Percentiles rank a stretch among this genome's conserved stretches.
These are phyloP conservation scores for Lichtheimia corymbifera DNA, from an alignment of 371 early-diverging fungal species.

Conservation along the genomic window DNA sequence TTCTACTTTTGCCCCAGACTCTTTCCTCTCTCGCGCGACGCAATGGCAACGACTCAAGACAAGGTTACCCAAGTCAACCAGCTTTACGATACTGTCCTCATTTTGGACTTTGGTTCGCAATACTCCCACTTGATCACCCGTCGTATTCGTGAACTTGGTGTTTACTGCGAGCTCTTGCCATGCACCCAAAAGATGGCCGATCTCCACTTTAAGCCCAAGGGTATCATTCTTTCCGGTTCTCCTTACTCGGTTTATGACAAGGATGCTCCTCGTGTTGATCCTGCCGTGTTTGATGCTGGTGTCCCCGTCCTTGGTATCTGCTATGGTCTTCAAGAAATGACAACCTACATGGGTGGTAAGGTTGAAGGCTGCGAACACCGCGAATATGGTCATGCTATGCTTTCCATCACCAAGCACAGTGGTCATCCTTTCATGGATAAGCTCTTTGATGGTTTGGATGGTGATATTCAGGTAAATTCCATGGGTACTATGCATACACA, in stretches of 20 bases:
- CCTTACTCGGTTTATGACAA: slow-evolving; percentile 95
- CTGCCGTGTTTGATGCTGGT: slow-evolving; percentile 83
- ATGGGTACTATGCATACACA: background rate
- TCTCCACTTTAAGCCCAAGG: slow-evolving; percentile 92
- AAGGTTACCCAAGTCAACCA: slow-evolving; percentile 63
- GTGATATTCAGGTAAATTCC: slow-evolving; percentile 52
- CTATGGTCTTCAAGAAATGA: slow-evolving; percentile 96
- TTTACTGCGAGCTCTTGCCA: slow-evolving; percentile 96
- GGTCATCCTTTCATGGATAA: slow-evolving; percentile 63
- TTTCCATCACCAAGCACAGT: slow-evolving; percentile 64
- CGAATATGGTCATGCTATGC: slow-evolving; percentile 93
- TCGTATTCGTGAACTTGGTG: slow-evolving; percentile 93
- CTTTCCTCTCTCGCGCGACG: background rate
- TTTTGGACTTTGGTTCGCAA: slow-evolving; percentile 98
- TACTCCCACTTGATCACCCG: slow-evolving; percentile 97
- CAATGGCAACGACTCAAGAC: slow-evolving; percentile 27
- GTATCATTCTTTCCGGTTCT: slow-evolving; percentile 94
- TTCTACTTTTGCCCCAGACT: background rate
- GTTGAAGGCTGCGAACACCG: slow-evolving; percentile 87
- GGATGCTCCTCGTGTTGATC: slow-evolving; percentile 95
- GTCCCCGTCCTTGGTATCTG: slow-evolving; percentile 97
- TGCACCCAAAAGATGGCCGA: slow-evolving; percentile 95
- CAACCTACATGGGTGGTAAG: slow-evolving; percentile 84
- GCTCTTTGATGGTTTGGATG: slow-evolving; percentile 79
- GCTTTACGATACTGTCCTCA: slow-evolving; percentile 94